A percentile compares a stretch with the other conserved stretches of the same genome.
Evolutionary conservation across 768 basidiomycete genomes (phyloP).

Genomic region (Tubosaeta brunneosetosa): DNA sequence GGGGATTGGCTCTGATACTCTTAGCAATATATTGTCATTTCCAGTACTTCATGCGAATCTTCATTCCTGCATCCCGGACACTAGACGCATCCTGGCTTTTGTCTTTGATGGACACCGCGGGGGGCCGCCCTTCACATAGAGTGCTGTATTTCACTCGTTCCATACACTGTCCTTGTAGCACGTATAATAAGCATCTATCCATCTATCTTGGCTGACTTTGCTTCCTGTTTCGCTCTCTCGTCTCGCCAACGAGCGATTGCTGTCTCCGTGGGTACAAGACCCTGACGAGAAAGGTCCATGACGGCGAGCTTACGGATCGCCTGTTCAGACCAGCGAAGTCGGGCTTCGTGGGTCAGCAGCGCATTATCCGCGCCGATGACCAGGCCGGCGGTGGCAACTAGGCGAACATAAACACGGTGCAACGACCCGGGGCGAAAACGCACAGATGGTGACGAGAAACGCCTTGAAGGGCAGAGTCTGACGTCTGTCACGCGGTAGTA

Average conservation of each 20-base stretch:
- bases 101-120: constrained; percentile 1
- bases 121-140: constrained; percentile 10
- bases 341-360: constrained; percentile 63
- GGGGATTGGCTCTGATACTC: constrained; percentile 19
- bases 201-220: constrained; percentile 4
- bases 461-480: constrained; percentile 80
- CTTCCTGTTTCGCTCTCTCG: constrained; percentile 29
- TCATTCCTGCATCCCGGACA: constrained; percentile 9
- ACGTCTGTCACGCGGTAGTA: constrained; percentile 40
- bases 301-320: constrained; percentile 67
- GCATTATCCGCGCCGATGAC: constrained; percentile 75
- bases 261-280: constrained; percentile 76
- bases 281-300: constrained; percentile 67
- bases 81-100: constrained; percentile 2
- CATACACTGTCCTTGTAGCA: constrained; percentile 8
- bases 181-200: constrained; percentile 8
- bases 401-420: constrained; percentile 6
- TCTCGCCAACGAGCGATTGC: constrained; percentile 80
- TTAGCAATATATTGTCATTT: constrained; percentile 14
- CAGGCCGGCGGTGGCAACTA: constrained; percentile 63
- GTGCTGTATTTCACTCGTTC: constrained; percentile 16
- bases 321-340: constrained; percentile 63
- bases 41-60: constrained; percentile 8
- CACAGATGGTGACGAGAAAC: constrained; percentile 71
- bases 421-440: constrained; percentile 19